phyloP scores from a whole-genome alignment of 768 basidiomycete species.

The Russula ochroleuca region DNA sequence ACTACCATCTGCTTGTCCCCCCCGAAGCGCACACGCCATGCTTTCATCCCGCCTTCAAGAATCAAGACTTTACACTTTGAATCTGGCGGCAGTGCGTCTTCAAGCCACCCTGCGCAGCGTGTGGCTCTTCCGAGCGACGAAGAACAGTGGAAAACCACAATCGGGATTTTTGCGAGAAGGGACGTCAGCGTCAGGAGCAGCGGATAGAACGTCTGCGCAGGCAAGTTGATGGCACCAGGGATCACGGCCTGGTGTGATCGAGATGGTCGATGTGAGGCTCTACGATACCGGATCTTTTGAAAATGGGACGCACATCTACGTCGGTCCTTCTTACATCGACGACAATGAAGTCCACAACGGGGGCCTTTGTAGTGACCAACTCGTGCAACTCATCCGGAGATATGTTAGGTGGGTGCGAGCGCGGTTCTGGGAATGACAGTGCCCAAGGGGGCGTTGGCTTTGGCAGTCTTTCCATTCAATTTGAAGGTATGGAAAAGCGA shows the following conservation, averaged over 20 bases:
- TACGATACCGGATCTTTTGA: background rate
- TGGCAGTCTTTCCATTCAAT: background rate
- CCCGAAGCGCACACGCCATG: slow-evolving; percentile 29
- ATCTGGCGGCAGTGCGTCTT: slow-evolving; percentile 28
- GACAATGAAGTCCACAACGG: slow-evolving; percentile 34
- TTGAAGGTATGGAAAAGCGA: background rate
- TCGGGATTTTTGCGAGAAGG: slow-evolving; percentile 31
- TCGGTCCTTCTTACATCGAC: slow-evolving; percentile 40
- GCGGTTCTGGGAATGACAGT: slow-evolving; percentile 25
- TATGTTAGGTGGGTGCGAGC: slow-evolving; percentile 27
- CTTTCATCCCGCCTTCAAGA: slow-evolving; percentile 30
- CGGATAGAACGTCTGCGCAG: slow-evolving; percentile 43
- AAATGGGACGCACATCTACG: slow-evolving; percentile 34
- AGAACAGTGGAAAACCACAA: slow-evolving; percentile 32
- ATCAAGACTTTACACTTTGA: slow-evolving; percentile 25
- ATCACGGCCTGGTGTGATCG: slow-evolving; percentile 30
- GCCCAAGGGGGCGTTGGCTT: slow-evolving; percentile 28
- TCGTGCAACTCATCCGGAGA: slow-evolving; percentile 28
- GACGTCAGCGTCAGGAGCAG: slow-evolving; percentile 35
- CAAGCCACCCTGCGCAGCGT: slow-evolving; percentile 30
- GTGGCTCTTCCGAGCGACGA: slow-evolving; percentile 29
- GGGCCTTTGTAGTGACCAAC: slow-evolving; percentile 28
- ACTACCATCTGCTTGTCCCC: slow-evolving; percentile 25
- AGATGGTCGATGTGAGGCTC: background rate
- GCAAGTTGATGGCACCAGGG: slow-evolving; percentile 41